phyloP scores from a whole-genome alignment of 176 grass and related monocot species.

The Thinopyrum elongatum region DNA sequence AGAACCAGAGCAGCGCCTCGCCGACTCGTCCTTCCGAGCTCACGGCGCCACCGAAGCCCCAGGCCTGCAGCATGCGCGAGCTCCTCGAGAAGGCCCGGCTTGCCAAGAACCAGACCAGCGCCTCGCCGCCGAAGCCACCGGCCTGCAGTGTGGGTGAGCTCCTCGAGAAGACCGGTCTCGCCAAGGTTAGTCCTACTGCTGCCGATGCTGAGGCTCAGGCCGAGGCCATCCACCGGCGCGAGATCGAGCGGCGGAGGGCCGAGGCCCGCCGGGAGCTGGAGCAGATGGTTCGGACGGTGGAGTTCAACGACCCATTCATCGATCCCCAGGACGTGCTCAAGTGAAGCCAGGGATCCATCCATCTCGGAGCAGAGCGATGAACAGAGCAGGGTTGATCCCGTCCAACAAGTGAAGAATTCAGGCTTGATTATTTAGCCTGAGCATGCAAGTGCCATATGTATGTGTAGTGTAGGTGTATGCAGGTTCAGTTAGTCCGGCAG shows the following conservation, averaged over 20 bases:
- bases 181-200: neutral
- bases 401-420: neutral
- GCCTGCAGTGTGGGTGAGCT: neutral
- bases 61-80: neutral
- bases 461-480: too few species aligned
- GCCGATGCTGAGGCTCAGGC: neutral
- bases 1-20: neutral
- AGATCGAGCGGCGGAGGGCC: slow-evolving; percentile 13
- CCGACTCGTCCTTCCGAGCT: neutral
- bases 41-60: neutral
- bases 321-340: neutral
- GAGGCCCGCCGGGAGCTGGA: neutral
- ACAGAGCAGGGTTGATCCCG: neutral
- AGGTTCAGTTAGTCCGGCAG: neutral
- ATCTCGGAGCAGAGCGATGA: neutral
- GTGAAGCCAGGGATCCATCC: neutral
- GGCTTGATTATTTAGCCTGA: neutral
- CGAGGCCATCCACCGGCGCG: neutral
- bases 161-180: too few species aligned
- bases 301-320: slow-evolving; percentile 28
- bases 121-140: neutral
- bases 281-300: slow-evolving; percentile 9
- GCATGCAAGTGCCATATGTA: neutral
- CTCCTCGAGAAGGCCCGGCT: slow-evolving; percentile 6
- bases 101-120: neutral